These are phyloP conservation scores for Linum usitatissimum DNA, from an alignment of 345 rosid species.

Conservation along the genomic window DNA sequence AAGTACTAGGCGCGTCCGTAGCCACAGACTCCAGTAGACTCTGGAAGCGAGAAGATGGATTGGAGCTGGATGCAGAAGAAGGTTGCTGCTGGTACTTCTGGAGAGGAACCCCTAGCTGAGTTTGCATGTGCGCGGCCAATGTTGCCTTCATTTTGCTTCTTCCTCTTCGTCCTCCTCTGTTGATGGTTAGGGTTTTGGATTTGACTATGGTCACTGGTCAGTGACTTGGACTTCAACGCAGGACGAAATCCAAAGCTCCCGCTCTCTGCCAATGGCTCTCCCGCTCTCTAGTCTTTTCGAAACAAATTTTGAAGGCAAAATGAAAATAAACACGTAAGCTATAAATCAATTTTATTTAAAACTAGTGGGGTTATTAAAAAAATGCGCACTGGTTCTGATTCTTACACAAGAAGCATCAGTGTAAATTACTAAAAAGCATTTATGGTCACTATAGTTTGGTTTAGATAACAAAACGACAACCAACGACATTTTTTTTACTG, in stretches of 20 bases:
- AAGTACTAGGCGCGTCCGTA: constrained; percentile 13
- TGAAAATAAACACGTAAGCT: no score
- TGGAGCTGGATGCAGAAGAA: constrained; percentile 13
- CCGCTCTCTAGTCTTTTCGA: not conserved
- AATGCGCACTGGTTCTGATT: no score
- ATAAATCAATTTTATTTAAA: no score
- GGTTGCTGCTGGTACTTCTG: constrained; percentile 18
- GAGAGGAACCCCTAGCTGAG: constrained; percentile 28
- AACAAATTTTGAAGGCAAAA: not conserved
- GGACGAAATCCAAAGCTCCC: not conserved
- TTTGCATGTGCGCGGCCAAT: constrained; percentile 30
- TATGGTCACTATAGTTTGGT: no score
- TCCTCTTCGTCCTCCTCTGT: constrained; percentile 16
- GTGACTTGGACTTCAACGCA: not conserved
- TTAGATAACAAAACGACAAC: no score
- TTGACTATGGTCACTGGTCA: constrained; percentile 27
- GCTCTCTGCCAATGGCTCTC: not conserved
- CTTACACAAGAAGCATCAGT: no score
- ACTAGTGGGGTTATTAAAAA: no score
- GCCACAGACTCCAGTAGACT: constrained; percentile 36
- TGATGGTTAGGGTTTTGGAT: constrained; percentile 27
- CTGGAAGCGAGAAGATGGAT: constrained; percentile 25
- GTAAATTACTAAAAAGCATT: no score
- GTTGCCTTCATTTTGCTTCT: constrained; percentile 39
- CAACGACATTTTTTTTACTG: no score